Evolutionary conservation across 2,329 filamentous ascomycete species (phyloP), one percentile per base, ranked within the genome.

Genomic region (Leptographium wingfieldii): DNA sequence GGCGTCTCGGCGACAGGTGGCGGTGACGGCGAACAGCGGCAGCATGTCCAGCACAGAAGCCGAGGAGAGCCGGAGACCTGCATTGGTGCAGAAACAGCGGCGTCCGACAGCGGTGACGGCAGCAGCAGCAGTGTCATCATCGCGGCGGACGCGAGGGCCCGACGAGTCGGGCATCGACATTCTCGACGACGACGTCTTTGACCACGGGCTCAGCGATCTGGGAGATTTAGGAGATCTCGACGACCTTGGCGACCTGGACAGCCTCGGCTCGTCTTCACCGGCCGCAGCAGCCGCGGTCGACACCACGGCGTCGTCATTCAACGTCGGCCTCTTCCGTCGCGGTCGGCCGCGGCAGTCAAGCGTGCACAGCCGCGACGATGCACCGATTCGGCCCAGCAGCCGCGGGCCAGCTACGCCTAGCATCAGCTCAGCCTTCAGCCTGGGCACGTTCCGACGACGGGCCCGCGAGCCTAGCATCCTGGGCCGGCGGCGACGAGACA

Each of bases 401-500:
- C 72, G 78, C 25, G 73, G 76, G 5, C 71, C 73, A 16, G 76
- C 72, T 57, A 80, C 76, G 1, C 75, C 78, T 0, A 73, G 74
- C 51, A 70, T 81, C 53, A 76, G 76, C 64, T 75, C 77, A 1
- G 76, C 74, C 0, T 75, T 81, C 65, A 84, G 80, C 61, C 76
- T 85, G 57, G 81, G 80, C 16, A 71, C 76, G 5, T 86, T 86
- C 69, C 79, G 76, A 67, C 73, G 82, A 48, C 76, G 83, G 53
- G 74, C 74, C 22, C 74, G 83, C 54, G 81, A 86, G 67, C 82
- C 81, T 2, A 86, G 83, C 68, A 85, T 86, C 59, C 69, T 86
- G 51, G 78, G 80, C 5, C 78, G 79, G 1, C 73, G 73, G 2
- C 75, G 78, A 61, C 80, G 55, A 2, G 27, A 55, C 5, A 78